Evolutionary conservation across 257 asterid genomes (phyloP), one percentile per base, ranked within the genome.

Genomic region (Penstemon davidsonii): DNA sequence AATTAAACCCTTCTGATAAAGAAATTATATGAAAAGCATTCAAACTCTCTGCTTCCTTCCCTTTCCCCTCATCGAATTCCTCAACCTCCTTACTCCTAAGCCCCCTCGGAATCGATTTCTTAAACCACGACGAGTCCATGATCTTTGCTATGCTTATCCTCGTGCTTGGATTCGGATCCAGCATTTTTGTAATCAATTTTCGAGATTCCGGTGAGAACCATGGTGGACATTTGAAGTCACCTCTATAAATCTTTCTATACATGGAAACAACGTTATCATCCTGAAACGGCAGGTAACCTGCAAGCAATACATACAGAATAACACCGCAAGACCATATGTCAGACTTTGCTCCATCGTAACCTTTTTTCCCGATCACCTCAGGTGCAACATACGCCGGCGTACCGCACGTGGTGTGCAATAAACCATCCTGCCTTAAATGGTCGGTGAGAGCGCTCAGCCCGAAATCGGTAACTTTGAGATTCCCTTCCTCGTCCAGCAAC

Each of bases 301-400:
- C 95, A 12, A 87, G 47, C 1, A 87, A 69, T 1, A 81, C 95
- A 52, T 66, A 87, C 0, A 87, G 81, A 12, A 87, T 81, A 7
- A 87, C 95, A 4, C 95, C 95, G 44, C 95, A 87, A 4, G 95
- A 87, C 95, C 95, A 87, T 54, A 81, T 85, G 58, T 87, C 94
- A 1, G 87, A 83, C 60, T 78, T 84, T 0, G 84, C 84, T 2
- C 94, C 95, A 55, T 85, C 88, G 65, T 87, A 87, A 3, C 95
- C 95, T 6, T 81, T 79, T 56, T 85, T 87, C 8, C 87, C 87
- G 33, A 87, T 85, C 10, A 87, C 89, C 75, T 87, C 95, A 37
- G 95, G 95, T 6, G 94, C 91, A 5, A 87, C 87, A 19, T 87
- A 87, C 1, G 91, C 88, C 54, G 91, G 94, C 6, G 95, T 87